These are phyloP conservation scores for Pseudoscleropodium purum DNA, from an alignment of 225 moss, liverwort and hornwort genomes.

Conservation along the genomic window DNA sequence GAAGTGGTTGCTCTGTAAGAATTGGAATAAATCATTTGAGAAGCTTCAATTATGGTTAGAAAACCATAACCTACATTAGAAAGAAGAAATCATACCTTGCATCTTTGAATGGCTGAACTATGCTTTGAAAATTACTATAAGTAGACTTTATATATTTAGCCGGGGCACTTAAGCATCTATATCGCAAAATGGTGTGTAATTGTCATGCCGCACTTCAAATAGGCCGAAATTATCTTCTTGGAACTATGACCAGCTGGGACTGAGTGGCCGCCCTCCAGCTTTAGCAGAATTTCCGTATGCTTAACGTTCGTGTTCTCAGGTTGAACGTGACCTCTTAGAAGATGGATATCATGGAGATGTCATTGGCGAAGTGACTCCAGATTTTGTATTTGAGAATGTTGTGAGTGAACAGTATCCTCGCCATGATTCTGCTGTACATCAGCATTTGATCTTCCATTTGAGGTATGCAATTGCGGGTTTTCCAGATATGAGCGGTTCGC, in stretches of 20 bases:
- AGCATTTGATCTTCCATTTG: neutral
- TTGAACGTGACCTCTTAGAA: conserved; percentile 44
- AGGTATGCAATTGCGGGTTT: neutral
- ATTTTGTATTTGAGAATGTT: conserved; percentile 52
- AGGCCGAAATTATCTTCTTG: neutral
- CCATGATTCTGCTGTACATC: neutral
- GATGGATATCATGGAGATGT: conserved; percentile 80
- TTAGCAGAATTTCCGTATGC: neutral
- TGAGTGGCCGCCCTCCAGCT: neutral
- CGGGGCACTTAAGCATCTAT: neutral
- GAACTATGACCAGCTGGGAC: neutral
- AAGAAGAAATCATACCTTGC: neutral
- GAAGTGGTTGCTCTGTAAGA: neutral
- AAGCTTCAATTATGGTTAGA: neutral
- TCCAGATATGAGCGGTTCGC: neutral
- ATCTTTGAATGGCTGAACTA: neutral
- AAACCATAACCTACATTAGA: neutral
- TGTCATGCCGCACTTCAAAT: neutral
- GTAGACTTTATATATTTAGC: neutral
- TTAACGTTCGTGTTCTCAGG: conserved; percentile 11
- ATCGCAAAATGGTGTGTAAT: neutral
- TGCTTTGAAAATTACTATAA: neutral
- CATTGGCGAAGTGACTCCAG: conserved; percentile 80
- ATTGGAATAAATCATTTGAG: neutral
- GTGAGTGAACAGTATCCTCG: conserved; percentile 26